A percentile compares a stretch with the other conserved stretches of the same genome.
Evolutionary conservation across 176 grass and related monocot species (phyloP).

Genomic region (Stipa capillata): DNA sequence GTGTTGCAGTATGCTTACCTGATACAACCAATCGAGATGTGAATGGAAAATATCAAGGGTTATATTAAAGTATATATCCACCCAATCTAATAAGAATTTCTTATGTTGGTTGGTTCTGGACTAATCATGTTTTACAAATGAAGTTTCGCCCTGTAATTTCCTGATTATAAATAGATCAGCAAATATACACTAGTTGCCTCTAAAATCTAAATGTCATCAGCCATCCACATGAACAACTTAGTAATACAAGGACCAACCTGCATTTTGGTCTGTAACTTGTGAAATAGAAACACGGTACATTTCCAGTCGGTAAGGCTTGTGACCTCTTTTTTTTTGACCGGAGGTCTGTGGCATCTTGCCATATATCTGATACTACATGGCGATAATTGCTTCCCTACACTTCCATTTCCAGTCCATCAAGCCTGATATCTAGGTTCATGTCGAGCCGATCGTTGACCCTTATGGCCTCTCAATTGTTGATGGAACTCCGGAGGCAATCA

Average conservation of each 20-base stretch:
- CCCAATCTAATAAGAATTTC: neutral
- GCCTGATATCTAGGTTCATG: conserved; percentile 48
- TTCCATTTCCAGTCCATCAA: conserved; percentile 58
- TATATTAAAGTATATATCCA: conserved; percentile 79
- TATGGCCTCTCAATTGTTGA: conserved; percentile 78
- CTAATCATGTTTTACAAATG: neutral
- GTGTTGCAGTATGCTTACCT: conserved; percentile 62
- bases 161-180: too few species aligned
- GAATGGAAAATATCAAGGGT: conserved; percentile 69
- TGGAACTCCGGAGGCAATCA: conserved; percentile 56
- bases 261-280: too few species aligned
- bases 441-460: conserved; percentile 66
- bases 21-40: conserved; percentile 76
- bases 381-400: too few species aligned
- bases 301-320: neutral
- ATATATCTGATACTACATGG: neutral
- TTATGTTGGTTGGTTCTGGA: too few species aligned
- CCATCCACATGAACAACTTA: neutral
- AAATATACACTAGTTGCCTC: neutral
- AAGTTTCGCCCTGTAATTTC: too few species aligned
- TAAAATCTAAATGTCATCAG: too few species aligned
- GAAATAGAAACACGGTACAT: too few species aligned
- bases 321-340: too few species aligned
- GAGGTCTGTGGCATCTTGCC: neutral
- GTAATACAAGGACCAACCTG: too few species aligned